These are phyloP conservation scores for Xylaria sp. DNA, from an alignment of 495 filamentous ascomycete species.

Conservation along the genomic window DNA sequence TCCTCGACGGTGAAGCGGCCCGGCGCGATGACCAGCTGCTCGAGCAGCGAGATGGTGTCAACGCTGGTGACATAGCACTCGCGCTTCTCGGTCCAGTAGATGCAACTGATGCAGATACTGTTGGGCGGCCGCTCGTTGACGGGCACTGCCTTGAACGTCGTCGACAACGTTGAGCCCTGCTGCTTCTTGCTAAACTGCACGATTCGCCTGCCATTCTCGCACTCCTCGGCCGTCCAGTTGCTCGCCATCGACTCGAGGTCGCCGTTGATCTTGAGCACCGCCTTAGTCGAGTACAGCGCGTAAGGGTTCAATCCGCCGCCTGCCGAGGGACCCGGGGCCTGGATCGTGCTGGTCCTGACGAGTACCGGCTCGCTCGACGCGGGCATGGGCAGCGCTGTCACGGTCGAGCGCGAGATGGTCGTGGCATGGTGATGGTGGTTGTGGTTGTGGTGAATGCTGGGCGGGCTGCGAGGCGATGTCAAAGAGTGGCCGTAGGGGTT, in stretches of 20 bases:
- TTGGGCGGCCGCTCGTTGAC: constrained; percentile 73
- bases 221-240: constrained; percentile 82
- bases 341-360: constrained; percentile 83
- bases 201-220: constrained; percentile 74
- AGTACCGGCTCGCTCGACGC: constrained; percentile 60
- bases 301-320: constrained; percentile 76
- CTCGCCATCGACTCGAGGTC: constrained; percentile 80
- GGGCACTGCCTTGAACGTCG: constrained; percentile 73
- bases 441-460: constrained; percentile 38
- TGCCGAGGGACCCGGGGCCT: constrained; percentile 56
- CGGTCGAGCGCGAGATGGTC: constrained; percentile 47
- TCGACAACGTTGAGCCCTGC: constrained; percentile 72
- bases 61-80: constrained; percentile 95
- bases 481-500: constrained; percentile 51
- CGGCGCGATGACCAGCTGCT: constrained; percentile 75
- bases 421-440: constrained; percentile 34
- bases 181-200: constrained; percentile 87
- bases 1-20: constrained; percentile 90
- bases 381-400: constrained; percentile 45
- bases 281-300: constrained; percentile 84
- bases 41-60: constrained; percentile 91
- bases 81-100: constrained; percentile 88
- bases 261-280: constrained; percentile 81
- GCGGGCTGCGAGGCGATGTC: constrained; percentile 50
- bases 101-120: constrained; percentile 88